A percentile compares a stretch with the other conserved stretches of the same genome.
Evolutionary conservation across 441 rosid species (phyloP).

Genomic region (Syzygium malaccense): DNA sequence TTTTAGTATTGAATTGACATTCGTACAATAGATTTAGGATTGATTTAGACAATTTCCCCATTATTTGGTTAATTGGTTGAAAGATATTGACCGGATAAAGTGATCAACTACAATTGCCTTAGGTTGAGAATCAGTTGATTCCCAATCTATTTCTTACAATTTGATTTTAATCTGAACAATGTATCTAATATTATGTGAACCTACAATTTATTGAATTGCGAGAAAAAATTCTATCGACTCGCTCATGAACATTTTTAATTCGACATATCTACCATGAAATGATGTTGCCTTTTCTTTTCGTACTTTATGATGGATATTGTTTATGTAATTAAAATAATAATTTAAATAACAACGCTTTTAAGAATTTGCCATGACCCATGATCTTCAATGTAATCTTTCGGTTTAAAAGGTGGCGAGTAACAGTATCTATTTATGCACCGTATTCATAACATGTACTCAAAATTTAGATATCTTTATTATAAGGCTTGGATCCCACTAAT

Average conservation of each 20-base stretch:
- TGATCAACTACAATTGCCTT: neutral
- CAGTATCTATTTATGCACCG: neutral
- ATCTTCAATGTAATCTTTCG: too few species aligned
- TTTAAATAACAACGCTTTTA: too few species aligned
- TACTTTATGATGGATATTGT: neutral
- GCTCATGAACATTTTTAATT: neutral
- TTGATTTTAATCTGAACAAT: neutral
- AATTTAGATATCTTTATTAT: too few species aligned
- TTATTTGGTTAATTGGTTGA: neutral
- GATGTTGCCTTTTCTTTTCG: neutral
- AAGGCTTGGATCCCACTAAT: neutral
- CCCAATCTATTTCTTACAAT: neutral
- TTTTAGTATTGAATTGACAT: neutral
- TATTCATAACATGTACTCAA: neutral
- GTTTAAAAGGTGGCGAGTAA: neutral
- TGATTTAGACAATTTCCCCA: neutral
- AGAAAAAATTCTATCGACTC: neutral
- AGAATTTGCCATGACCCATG: too few species aligned
- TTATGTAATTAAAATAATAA: neutral
- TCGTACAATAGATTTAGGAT: rapidly evolving
- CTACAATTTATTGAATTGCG: neutral
- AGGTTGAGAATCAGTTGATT: neutral
- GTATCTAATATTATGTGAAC: neutral
- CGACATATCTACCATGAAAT: neutral
- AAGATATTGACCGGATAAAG: neutral